These are phyloP conservation scores for Ganoderma resinaceum DNA, from an alignment of 1,284 basidiomycete genomes.

Conservation along the genomic window DNA sequence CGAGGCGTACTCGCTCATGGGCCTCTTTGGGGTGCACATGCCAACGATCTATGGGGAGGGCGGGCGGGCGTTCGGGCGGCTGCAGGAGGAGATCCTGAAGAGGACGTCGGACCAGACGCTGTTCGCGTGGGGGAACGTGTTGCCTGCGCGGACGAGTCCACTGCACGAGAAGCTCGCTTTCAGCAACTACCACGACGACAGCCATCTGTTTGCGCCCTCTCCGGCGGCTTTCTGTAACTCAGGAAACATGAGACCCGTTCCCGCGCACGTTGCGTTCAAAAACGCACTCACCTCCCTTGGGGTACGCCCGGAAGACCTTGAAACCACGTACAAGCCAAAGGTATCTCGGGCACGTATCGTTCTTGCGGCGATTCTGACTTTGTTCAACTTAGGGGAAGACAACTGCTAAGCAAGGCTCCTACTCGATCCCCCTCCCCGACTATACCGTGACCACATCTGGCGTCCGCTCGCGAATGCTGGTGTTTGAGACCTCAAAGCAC, in stretches of 20 bases:
- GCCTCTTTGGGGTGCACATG: constrained; percentile 30
- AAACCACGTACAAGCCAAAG: not conserved
- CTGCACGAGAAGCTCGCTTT: constrained; percentile 20
- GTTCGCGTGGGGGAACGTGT: constrained; percentile 27
- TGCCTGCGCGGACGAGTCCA: constrained; percentile 17
- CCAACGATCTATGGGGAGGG: constrained; percentile 30
- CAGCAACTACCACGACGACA: constrained; percentile 25
- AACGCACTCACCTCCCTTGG: constrained; percentile 18
- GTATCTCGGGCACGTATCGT: not conserved
- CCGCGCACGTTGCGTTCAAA: constrained; percentile 14
- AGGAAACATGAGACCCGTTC: constrained; percentile 16
- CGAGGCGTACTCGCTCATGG: constrained; percentile 30
- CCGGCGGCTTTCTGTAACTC: constrained; percentile 25
- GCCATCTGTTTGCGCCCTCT: constrained; percentile 27
- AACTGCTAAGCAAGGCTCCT: not conserved
- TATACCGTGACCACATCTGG: constrained; percentile 24
- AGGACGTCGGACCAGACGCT: constrained; percentile 29
- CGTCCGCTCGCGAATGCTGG: constrained; percentile 24
- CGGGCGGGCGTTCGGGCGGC: constrained; percentile 21
- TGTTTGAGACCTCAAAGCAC: constrained; percentile 19
- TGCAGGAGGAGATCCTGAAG: constrained; percentile 29
- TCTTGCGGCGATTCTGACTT: not conserved
- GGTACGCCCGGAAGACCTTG: not conserved
- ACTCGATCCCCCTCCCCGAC: constrained; percentile 22
- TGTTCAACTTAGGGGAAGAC: not conserved